Percentiles rank a stretch among this genome's conserved stretches.
Evolutionary conservation across 1,284 basidiomycete species (phyloP).

Genomic region (Boletus subluridellus): DNA sequence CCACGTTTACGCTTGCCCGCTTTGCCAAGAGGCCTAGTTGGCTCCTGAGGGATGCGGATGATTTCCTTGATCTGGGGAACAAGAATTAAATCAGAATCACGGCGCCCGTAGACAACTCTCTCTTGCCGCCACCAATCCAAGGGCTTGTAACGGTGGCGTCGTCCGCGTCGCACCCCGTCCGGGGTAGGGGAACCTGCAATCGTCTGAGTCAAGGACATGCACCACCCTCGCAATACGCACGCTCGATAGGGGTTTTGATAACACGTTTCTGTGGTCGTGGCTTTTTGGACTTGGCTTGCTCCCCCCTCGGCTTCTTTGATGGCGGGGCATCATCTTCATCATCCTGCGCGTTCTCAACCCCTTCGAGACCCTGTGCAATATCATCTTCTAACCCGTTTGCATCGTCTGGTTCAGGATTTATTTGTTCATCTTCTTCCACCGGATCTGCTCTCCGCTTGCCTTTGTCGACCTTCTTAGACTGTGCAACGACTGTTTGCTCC

Average conservation of each 20-base stretch:
- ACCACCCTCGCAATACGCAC: conserved; percentile 16
- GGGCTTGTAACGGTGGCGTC: conserved; percentile 70
- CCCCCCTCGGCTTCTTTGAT: conserved; percentile 32
- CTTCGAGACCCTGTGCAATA: conserved; percentile 48
- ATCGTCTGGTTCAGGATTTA: conserved; percentile 21
- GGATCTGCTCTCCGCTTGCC: conserved; percentile 36
- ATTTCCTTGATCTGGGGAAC: conserved; percentile 83
- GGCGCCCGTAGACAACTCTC: conserved; percentile 75
- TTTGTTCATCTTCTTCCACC: conserved; percentile 30
- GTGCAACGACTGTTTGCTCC: conserved; percentile 32
- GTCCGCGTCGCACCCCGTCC: conserved; percentile 72
- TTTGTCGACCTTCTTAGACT: conserved; percentile 32
- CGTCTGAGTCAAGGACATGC: conserved; percentile 9
- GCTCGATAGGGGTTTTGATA: conserved; percentile 11
- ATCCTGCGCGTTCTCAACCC: conserved; percentile 41
- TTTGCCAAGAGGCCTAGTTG: conserved; percentile 52
- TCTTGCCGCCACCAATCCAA: conserved; percentile 95
- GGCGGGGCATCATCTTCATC: conserved; percentile 35
- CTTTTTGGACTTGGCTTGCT: conserved; percentile 37
- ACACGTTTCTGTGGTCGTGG: conserved; percentile 28
- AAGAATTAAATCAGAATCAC: conserved; percentile 50
- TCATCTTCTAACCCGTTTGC: conserved; percentile 53
- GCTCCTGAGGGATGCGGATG: conserved; percentile 71
- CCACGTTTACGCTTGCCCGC: conserved; percentile 42
- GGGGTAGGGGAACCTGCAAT: conserved; percentile 28